phyloP scores from a whole-genome alignment of 208 protist species.

The Jaenimonas drosophilae region DNA sequence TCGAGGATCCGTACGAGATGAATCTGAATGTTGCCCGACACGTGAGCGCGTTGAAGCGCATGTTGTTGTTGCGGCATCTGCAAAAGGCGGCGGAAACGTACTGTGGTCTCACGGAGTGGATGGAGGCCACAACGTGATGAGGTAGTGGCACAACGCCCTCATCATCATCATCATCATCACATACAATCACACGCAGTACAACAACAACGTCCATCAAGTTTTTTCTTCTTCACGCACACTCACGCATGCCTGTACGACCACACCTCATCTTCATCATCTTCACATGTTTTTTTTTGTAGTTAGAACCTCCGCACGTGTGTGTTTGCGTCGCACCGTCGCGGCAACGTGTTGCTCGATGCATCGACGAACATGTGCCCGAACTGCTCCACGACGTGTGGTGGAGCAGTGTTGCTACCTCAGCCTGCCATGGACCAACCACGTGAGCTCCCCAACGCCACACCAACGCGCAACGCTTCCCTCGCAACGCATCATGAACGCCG shows the following conservation, averaged over 20 bases:
- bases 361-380: too few relatives aligned
- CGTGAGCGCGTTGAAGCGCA: conserved; percentile 79
- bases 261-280: conserved; percentile 4
- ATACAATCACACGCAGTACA: background rate
- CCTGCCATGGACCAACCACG: too few relatives aligned
- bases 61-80: conserved; percentile 61
- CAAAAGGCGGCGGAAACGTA: conserved; percentile 44
- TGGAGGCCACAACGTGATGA: too few relatives aligned
- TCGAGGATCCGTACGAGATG: conserved; percentile 87
- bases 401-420: too few relatives aligned
- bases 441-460: background rate
- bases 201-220: background rate
- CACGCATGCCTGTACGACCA: background rate
- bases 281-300: conserved; percentile 5
- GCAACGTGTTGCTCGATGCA: too few relatives aligned
- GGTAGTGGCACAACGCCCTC: too few relatives aligned
- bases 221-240: conserved; percentile 5
- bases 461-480: too few relatives aligned
- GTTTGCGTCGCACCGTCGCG: too few relatives aligned
- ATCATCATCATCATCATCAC: too few relatives aligned
- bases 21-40: conserved; percentile 83
- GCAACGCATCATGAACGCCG: too few relatives aligned
- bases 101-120: too few relatives aligned
- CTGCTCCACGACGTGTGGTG: too few relatives aligned
- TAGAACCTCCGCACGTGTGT: background rate